Evolutionary conservation across 164 flowering plant species (phyloP).

Genomic region (Vitis rotundifolia): DNA sequence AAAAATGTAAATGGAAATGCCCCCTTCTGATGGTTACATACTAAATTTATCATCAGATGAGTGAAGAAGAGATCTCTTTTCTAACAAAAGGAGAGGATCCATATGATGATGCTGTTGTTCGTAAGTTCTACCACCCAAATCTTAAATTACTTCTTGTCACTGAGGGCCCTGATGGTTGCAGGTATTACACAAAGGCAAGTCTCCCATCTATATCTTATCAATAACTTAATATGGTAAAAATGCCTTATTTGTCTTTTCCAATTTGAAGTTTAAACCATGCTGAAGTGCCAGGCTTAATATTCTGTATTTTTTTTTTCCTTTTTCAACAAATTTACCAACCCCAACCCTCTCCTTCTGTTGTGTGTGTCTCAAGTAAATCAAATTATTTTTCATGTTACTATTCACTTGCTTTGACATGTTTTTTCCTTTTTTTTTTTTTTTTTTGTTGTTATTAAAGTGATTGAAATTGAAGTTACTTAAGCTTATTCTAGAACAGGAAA

Average conservation of each 20-base stretch:
- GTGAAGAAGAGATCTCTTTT: constrained; percentile 85
- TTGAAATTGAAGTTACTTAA: neutral
- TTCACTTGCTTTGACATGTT: too few relatives aligned
- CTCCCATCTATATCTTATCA: neutral
- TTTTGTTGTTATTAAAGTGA: too few relatives aligned
- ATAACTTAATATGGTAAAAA: neutral
- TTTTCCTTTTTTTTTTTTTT: neutral
- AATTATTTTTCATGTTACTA: too few relatives aligned
- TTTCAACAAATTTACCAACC: neutral
- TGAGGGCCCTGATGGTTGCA: constrained; percentile 90
- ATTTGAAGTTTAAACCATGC: too few relatives aligned
- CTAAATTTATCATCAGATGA: constrained; percentile 47
- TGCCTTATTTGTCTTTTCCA: neutral
- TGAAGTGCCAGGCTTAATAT: too few relatives aligned
- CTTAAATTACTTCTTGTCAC: constrained; percentile 92
- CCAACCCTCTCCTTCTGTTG: too few relatives aligned
- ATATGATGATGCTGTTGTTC: constrained; percentile 82
- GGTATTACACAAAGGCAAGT: constrained; percentile 91
- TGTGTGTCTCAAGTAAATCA: too few relatives aligned
- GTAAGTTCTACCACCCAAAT: constrained; percentile 77
- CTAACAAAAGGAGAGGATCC: constrained; percentile 91
- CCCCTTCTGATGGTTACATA: neutral
- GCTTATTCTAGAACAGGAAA: neutral
- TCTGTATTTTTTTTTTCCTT: neutral
- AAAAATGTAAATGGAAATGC: neutral